Base-by-base conservation (phyloP, 345 rosid genomes). In the Luvunga scandens region DNA sequence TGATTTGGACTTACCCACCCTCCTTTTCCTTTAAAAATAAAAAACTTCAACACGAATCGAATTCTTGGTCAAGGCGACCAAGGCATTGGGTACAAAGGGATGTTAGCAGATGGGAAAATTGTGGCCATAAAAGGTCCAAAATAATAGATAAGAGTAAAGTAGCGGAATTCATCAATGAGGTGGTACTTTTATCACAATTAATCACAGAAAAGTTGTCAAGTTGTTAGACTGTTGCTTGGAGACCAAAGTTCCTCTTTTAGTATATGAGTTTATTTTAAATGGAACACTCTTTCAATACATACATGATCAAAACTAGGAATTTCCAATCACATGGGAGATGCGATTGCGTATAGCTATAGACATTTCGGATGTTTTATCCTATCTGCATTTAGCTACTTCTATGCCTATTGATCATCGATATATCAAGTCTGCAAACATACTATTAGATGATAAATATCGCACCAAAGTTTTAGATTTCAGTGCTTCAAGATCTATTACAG, bases 301-400 rank as follows among this genome's bases (percentile, higher is more conserved):
- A 9, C 65, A 61, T 27, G 16, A 25, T 25, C 16, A 25, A 61
- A 61, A 9, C 10, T 16, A 10, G 18, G 65, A 61, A 19, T 61
- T 61, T 61, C 65, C 65, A 61, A 60, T 60, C 64, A 31, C 79
- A 7, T 80, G 83, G 79, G 79, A 75, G 21, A 57, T 38, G 14
- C 76, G 76, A 31, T 57, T 72, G 57, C 67, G 74, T 2, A 79
- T 78, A 0, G 76, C 81, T 18, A 25, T 6, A 3, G 76, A 71
- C 33, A 34, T 71, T 0, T 33, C 72, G 4, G 53, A 45, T 22
- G 79, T 67, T 5, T 1, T 77, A 13, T 77, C 33, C 7, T 77
- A 77, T n/a, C 12, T 78, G 64, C 81, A 78, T 24, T 77, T 65
- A 12, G 70, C 76, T 30, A 30, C 81, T 38, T 71, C 76, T 0